Evolutionary conservation across 83 land plant genomes (phyloP).

Genomic region (Diphasiastrum complanatum): DNA sequence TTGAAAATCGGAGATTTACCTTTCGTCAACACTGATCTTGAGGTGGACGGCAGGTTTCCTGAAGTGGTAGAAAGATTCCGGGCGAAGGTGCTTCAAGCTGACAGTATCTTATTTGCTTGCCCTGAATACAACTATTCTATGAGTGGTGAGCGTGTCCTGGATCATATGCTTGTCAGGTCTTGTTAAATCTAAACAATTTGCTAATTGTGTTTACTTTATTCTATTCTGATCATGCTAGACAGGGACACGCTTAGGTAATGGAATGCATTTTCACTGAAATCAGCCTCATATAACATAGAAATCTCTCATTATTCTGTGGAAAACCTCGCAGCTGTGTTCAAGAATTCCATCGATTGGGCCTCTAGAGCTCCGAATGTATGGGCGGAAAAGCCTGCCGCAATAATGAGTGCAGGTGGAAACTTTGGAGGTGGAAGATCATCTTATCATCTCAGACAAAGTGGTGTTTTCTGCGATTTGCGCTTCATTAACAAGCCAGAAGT

Average conservation of each 20-base stretch:
- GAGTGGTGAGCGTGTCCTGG: conserved; percentile 6
- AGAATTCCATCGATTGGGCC: conserved; percentile 84
- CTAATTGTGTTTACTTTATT: no score
- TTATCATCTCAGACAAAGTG: conserved; percentile 65
- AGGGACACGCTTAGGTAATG: no score
- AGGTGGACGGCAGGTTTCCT: neutral
- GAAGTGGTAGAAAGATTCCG: conserved; percentile 4
- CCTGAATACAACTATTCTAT: conserved; percentile 25
- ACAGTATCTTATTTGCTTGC: conserved; percentile 16
- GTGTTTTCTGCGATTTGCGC: conserved; percentile 64
- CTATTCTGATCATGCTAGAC: no score
- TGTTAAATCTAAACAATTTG: no score
- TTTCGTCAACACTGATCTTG: conserved; percentile 17
- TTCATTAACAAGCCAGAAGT: conserved; percentile 77
- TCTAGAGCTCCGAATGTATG: conserved; percentile 71
- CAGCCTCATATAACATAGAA: no score
- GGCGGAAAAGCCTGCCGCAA: conserved; percentile 67
- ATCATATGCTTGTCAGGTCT: no score
- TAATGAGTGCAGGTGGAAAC: conserved; percentile 58
- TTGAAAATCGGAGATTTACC: conserved; percentile 9
- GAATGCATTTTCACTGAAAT: no score
- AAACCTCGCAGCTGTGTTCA: conserved; percentile 50
- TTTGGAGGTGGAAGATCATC: conserved; percentile 51
- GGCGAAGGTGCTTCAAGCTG: conserved; percentile 8
- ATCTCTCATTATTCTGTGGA: no score